Percentiles rank a stretch among this genome's conserved stretches.
Conservation (phyloP, 352 stramenopile genomes). For the Globisporangium alternatum region DNA sequence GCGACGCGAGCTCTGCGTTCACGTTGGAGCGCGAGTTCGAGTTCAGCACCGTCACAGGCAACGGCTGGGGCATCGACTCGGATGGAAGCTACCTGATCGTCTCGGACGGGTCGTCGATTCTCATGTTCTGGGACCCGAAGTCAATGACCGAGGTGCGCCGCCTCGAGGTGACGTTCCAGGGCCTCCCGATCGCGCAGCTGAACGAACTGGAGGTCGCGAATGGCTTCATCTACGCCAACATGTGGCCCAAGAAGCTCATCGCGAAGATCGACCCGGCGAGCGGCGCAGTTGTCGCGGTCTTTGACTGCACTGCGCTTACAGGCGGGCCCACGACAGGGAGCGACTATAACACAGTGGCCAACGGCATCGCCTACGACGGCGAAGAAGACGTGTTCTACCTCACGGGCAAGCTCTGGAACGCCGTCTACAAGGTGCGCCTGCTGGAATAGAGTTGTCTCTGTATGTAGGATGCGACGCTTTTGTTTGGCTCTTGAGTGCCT, state of each 20-base stretch:
- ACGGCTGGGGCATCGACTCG: conserved; percentile 95
- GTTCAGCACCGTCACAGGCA: conserved; percentile 64
- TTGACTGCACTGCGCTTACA: conserved; percentile 76
- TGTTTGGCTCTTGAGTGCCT: too few relatives aligned
- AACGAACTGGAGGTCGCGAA: conserved; percentile 95
- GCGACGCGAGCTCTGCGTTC: conserved; percentile 20
- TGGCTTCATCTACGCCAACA: conserved; percentile 92
- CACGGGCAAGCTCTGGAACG: conserved; percentile 92
- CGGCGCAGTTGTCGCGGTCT: conserved; percentile 85
- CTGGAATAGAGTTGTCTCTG: conserved; percentile 33
- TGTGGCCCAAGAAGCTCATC: conserved; percentile 92
- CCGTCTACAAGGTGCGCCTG: conserved; percentile 88
- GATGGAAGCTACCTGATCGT: conserved; percentile 59
- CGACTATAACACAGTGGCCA: conserved; percentile 79
- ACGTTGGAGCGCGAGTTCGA: conserved; percentile 57
- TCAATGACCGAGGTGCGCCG: conserved; percentile 74
- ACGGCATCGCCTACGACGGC: conserved; percentile 92
- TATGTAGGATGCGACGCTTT: too few relatives aligned
- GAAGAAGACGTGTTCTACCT: conserved; percentile 90
- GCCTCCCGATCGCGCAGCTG: conserved; percentile 56
- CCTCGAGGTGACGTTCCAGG: conserved; percentile 57
- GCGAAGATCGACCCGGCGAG: conserved; percentile 90
- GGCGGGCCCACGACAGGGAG: conserved; percentile 45
- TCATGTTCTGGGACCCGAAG: conserved; percentile 90
- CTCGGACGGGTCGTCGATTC: conserved; percentile 85